Conservation (phyloP, 2,329 filamentous ascomycete genomes). For the Lecanicillium sp. region DNA sequence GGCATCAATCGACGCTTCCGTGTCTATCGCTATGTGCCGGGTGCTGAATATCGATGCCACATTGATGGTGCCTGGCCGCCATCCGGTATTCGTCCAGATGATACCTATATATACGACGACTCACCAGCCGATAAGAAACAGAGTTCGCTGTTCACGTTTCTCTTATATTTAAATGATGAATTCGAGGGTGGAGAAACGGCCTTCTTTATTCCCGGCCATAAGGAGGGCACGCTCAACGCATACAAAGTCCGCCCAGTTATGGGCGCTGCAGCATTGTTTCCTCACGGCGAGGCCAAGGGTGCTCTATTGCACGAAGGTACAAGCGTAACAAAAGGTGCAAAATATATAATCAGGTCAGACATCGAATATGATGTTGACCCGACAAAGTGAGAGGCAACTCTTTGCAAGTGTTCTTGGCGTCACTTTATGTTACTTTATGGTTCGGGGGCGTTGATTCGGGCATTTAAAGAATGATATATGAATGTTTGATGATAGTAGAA, state of each 20-base stretch:
- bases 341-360: constrained; percentile 65
- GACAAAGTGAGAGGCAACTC: too few relatives aligned
- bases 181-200: constrained; percentile 66
- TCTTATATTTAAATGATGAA: constrained; percentile 64
- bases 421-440: too few relatives aligned
- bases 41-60: constrained; percentile 63
- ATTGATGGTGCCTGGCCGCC: constrained; percentile 69
- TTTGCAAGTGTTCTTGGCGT: too few relatives aligned
- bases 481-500: too few relatives aligned
- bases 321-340: constrained; percentile 57
- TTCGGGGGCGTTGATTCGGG: too few relatives aligned
- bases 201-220: constrained; percentile 57
- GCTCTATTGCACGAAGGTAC: constrained; percentile 64
- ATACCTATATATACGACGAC: constrained; percentile 58
- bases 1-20: constrained; percentile 64
- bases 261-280: constrained; percentile 61
- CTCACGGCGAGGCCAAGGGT: constrained; percentile 59
- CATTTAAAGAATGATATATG: too few relatives aligned
- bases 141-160: constrained; percentile 61
- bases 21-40: constrained; percentile 65
- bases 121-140: constrained; percentile 53
- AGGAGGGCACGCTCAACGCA: constrained; percentile 60
- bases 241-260: constrained; percentile 62
- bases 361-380: constrained; percentile 59
- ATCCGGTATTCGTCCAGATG: constrained; percentile 50